Base-by-base conservation (phyloP, 2,329 filamentous ascomycete species). In the Xylaria sp. region DNA sequence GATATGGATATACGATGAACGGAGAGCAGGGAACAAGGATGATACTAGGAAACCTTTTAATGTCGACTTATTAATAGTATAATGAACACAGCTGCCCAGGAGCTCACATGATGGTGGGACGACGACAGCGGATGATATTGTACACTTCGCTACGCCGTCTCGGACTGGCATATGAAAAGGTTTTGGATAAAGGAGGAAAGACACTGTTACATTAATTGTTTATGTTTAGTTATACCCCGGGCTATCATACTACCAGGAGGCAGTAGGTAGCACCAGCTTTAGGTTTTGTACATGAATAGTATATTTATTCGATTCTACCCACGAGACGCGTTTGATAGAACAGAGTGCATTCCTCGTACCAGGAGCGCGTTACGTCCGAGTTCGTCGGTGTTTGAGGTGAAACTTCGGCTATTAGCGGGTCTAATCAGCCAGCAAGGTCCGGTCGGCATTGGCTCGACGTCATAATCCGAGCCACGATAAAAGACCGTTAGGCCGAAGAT, bases 401-500 rank as follows among this genome's bases (percentile, higher is more conserved):
- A 47, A 30, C 36, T 69, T 69, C 64, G 67, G 67, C 55, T 69
- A 69, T 67, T 67, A 61, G 64, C 67, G 67, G 67, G 67, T 58
- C 60, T 67, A 54, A 12, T 4, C 21, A 51, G 21, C 19, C 1
- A 51, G 47, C 7, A 47, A 14, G 9, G 21, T 30, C 12, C 48
- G 48, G 24, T 65, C 62, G 55, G 62, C n/a, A n/a, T 61, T 61
- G 11, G 24, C 24, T 47, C 62, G 64, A 70, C 68, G 68, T 70
- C 68, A 70, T 70, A 59, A 42, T 30, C 68, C 65, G 65, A 70
- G 65, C 61, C 68, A 39, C 68, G 53, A 55, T 32, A 47, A 51
- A 54, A n/a, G 27, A 39, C 4, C 12, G 11, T 42, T 42, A 42
- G 14, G 39, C 39, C 39, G 11, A 42, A 42, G 39, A 14, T 14